Conservation (phyloP, 2,329 filamentous ascomycete genomes). For the Aspergillus transmontanensis region DNA sequence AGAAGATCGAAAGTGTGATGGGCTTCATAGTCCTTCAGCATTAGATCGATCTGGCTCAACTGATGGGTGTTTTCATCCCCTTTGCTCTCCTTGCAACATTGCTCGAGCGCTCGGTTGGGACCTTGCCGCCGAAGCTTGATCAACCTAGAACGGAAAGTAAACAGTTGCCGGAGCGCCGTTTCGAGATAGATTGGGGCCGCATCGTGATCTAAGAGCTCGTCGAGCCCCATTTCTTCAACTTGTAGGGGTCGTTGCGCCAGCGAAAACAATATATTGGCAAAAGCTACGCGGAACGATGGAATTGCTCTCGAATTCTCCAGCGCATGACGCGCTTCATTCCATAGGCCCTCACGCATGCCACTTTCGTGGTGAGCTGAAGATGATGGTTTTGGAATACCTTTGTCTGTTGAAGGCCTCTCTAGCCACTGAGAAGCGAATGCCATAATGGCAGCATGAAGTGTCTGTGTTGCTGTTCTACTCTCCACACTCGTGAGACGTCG, state of each 20-base stretch:
- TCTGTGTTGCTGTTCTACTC: not conserved
- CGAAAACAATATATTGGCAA: not conserved
- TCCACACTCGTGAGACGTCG: not conserved
- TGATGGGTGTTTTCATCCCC: not conserved
- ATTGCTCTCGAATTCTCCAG: not conserved
- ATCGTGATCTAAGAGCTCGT: not conserved
- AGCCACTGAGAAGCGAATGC: not conserved
- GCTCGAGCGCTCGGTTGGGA: not conserved
- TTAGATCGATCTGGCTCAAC: not conserved
- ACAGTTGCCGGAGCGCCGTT: not conserved
- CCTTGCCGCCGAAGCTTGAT: not conserved
- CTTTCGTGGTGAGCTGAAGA: not conserved
- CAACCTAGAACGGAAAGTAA: not conserved
- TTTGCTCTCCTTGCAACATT: not conserved
- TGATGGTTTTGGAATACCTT: not conserved
- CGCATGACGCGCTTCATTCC: not conserved
- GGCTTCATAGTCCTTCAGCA: slow-evolving; percentile 32
- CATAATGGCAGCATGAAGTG: not conserved
- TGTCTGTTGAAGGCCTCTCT: not conserved
- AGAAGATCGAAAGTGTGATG: slow-evolving; percentile 55
- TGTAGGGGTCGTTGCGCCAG: not conserved
- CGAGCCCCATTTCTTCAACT: not conserved
- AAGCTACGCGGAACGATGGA: not conserved
- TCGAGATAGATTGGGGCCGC: not conserved
- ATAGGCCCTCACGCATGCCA: not conserved